Base-by-base conservation (phyloP, 116 monocot species). In the Papilionanthe hybrid region DNA sequence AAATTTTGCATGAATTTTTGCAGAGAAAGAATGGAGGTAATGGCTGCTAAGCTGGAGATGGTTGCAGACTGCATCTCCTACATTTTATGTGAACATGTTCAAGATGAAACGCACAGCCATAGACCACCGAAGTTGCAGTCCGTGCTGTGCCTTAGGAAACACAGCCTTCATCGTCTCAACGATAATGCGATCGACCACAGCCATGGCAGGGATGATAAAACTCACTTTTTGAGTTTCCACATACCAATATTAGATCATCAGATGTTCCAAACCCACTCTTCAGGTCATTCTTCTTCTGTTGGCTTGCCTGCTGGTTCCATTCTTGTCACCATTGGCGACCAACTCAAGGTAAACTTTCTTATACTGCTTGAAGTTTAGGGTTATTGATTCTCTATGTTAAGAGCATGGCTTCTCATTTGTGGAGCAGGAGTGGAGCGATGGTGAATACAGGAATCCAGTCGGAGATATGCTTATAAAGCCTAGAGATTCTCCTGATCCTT, bases 321-420 rank as follows among this genome's bases (percentile, higher is more conserved):
- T 44, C 79, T 79, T 50, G 79, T 69, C 17, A 79, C 79, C 44
- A 49, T 79, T 17, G 69, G 79, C 25, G 28, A 79, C 48, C 69
- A 67, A 32, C 66, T 79, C 0, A 47, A 68, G 69, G 79, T 79
- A 73, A 42, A 42, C 42, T 5, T 44, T 73, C 19, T 45, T 45
- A 45, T 8, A 45, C 7, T 45, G 45, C 4, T 37, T 37, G 45
- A 10, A 45, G 10, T 10, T 45, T 45, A 45, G 0, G 7, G 45
- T 10, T 45, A 10, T 10, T 45, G 45, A 10, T 45, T 45, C 45
- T 45, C 45, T 8, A 10, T 45, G 10, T 45, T 45, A 45, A 45
- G 9, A 45, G 10, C 7, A 45, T 27, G 11, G 28, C 9, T 67
- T 23, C 27, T 28, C 67, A 15, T n/a, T 5, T 58, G 58, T n/a